phyloP scores from a whole-genome alignment of 2,329 filamentous ascomycete species.

The Mycosphaerelloides madeirae region DNA sequence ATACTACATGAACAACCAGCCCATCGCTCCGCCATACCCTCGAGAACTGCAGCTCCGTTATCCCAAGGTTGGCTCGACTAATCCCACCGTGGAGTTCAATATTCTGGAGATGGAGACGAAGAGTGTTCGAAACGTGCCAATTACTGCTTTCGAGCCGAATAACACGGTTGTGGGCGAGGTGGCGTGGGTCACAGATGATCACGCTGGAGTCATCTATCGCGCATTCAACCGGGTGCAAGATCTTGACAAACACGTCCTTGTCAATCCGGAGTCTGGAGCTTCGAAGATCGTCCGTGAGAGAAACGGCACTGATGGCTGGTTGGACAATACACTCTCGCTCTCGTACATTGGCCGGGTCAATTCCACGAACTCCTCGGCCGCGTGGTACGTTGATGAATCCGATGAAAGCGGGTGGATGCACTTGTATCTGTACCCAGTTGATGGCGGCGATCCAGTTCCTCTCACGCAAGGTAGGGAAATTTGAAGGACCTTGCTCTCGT shows the following conservation, averaged over 20 bases:
- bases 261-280: conserved; percentile 48
- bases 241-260: conserved; percentile 56
- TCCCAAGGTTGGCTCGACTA: conserved; percentile 64
- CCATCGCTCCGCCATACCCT: conserved; percentile 58
- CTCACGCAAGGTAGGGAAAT: conserved; percentile 19
- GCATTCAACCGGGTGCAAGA: conserved; percentile 67
- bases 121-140: conserved; percentile 43
- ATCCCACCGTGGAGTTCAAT: conserved; percentile 60
- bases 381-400: conserved; percentile 63
- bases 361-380: conserved; percentile 31
- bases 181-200: conserved; percentile 59
- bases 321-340: conserved; percentile 57
- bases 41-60: conserved; percentile 60
- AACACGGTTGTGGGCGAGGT: conserved; percentile 65
- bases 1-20: conserved; percentile 59
- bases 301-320: conserved; percentile 57
- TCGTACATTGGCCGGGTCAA: conserved; percentile 48
- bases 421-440: conserved; percentile 59
- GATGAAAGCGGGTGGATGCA: conserved; percentile 63
- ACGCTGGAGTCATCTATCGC: conserved; percentile 59
- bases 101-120: conserved; percentile 51
- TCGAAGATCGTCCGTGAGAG: conserved; percentile 52
- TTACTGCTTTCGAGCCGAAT: conserved; percentile 55
- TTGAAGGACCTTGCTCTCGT: conserved; percentile 33
- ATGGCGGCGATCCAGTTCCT: conserved; percentile 47